A percentile compares a stretch with the other conserved stretches of the same genome.
Evolutionary conservation across 2,329 filamentous ascomycete genomes (phyloP).

Genomic region (Huntiella savannae): DNA sequence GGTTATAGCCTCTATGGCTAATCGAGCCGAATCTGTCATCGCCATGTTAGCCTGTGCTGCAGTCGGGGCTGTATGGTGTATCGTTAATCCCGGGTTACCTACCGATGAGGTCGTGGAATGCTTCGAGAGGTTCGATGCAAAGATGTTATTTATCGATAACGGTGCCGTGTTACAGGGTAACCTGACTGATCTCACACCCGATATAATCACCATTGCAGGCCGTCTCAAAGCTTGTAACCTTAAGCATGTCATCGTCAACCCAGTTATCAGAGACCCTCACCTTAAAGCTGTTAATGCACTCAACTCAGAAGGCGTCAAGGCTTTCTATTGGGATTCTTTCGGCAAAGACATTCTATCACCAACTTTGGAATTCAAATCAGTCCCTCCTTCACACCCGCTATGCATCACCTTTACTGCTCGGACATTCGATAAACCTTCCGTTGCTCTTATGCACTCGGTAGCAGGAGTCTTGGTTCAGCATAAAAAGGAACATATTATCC

Average conservation of each 20-base stretch:
- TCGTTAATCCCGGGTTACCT: conserved; percentile 80
- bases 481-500: conserved; percentile 86
- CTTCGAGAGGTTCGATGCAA: conserved; percentile 66
- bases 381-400: conserved; percentile 70
- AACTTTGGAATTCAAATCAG: conserved; percentile 49
- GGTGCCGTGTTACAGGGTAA: conserved; percentile 83
- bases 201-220: conserved; percentile 58
- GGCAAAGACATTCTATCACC: conserved; percentile 20
- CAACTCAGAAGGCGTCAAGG: conserved; percentile 21
- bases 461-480: conserved; percentile 84
- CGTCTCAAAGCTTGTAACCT: conserved; percentile 42
- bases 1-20: conserved; percentile 64
- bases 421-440: conserved; percentile 60
- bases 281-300: conserved; percentile 23
- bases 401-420: conserved; percentile 91
- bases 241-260: conserved; percentile 54
- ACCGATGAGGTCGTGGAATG: conserved; percentile 81
- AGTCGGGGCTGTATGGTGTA: conserved; percentile 80
- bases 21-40: conserved; percentile 71
- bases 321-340: conserved; percentile 13
- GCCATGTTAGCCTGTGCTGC: conserved; percentile 72
- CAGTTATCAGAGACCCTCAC: conserved; percentile 20
- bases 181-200: conserved; percentile 59
- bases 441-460: conserved; percentile 85
- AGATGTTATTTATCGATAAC: conserved; percentile 71